phyloP scores from a whole-genome alignment of 495 filamentous ascomycete genomes.

The Aspergillus bridgeri region DNA sequence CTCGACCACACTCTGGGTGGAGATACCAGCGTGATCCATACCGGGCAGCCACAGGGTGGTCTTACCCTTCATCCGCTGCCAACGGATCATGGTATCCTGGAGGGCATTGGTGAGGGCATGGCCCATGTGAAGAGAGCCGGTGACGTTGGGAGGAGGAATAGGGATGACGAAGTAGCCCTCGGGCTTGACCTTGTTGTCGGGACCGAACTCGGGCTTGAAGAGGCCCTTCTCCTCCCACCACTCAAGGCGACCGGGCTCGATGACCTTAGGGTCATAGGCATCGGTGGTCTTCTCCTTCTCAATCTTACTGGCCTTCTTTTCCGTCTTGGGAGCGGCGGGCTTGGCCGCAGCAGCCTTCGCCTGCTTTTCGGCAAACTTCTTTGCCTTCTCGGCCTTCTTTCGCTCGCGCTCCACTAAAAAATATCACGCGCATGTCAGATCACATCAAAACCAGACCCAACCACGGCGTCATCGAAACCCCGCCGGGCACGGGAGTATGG shows the following conservation, averaged over 20 bases:
- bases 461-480: background rate
- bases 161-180: constrained; percentile 69
- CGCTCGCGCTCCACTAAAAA: constrained; percentile 52
- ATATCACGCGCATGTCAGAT: constrained; percentile 18
- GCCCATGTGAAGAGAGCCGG: constrained; percentile 65
- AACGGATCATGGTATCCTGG: constrained; percentile 75
- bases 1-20: constrained; percentile 74
- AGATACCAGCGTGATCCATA: constrained; percentile 75
- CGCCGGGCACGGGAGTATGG: background rate
- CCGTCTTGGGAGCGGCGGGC: constrained; percentile 45
- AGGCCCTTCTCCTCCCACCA: constrained; percentile 65
- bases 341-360: constrained; percentile 43
- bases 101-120: constrained; percentile 65
- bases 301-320: constrained; percentile 52
- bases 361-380: constrained; percentile 59
- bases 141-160: constrained; percentile 78
- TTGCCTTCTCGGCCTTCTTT: constrained; percentile 56
- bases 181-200: constrained; percentile 63
- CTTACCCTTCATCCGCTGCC: constrained; percentile 61
- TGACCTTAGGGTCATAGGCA: constrained; percentile 54
- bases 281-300: constrained; percentile 52
- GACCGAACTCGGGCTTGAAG: constrained; percentile 67
- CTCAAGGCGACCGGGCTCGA: constrained; percentile 54
- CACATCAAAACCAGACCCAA: background rate
- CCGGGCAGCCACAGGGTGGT: constrained; percentile 71